Conservation (phyloP, 108 stramenopile species). For the Nannochloropsis oceanica region DNA sequence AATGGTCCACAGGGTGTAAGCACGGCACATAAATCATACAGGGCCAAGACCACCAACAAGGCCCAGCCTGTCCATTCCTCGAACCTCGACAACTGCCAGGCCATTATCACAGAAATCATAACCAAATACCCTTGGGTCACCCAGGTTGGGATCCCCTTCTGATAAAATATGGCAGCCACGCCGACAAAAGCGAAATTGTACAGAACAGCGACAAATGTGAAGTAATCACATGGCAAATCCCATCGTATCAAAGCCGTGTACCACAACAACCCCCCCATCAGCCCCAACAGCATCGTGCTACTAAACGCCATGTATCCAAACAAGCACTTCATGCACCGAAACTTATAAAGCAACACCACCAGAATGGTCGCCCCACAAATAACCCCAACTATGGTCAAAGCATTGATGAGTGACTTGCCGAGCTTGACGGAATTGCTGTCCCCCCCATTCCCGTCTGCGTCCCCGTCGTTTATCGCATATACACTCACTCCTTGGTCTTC, state of each 20-base stretch:
- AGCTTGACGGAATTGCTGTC: constrained; percentile 42
- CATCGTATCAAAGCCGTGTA: constrained; percentile 53
- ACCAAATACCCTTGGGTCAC: constrained; percentile 80
- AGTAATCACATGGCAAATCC: constrained; percentile 50
- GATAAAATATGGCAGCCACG: constrained; percentile 69
- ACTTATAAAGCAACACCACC: constrained; percentile 74
- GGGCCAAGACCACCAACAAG: constrained; percentile 70
- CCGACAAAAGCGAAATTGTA: constrained; percentile 88
- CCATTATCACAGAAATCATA: constrained; percentile 67
- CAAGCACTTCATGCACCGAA: constrained; percentile 63
- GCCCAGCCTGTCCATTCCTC: constrained; percentile 90
- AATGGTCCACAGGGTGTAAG: constrained; percentile 89
- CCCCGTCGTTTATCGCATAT: constrained; percentile 31
- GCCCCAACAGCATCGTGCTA: constrained; percentile 58
- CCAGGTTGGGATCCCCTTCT: constrained; percentile 61
- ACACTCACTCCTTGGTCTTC: background rate
- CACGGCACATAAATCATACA: constrained; percentile 84
- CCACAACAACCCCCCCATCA: constrained; percentile 53
- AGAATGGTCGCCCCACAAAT: constrained; percentile 72
- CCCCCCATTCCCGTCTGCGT: constrained; percentile 35
- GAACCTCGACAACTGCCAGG: constrained; percentile 74
- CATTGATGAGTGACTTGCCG: constrained; percentile 61
- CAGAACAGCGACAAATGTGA: constrained; percentile 61
- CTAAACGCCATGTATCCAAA: constrained; percentile 71
- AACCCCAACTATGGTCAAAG: constrained; percentile 68